Percentiles rank a stretch among this genome's conserved stretches.
phyloP scores from a whole-genome alignment of 345 rosid genomes.

The Sisymbrium irio region DNA sequence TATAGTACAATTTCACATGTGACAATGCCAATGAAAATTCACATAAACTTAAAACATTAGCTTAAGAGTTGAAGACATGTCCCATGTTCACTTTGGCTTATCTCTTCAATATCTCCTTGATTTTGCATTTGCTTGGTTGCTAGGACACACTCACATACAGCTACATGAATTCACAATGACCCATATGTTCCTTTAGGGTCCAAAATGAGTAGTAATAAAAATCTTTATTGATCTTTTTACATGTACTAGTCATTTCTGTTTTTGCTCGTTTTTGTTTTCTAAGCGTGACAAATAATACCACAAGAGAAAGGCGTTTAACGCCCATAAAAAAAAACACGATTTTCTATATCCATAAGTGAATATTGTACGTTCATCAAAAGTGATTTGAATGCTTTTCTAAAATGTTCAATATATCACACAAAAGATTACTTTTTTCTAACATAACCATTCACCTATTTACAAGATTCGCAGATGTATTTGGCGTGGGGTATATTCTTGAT shows the following conservation, averaged over 20 bases:
- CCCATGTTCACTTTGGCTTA: slow-evolving; percentile 41
- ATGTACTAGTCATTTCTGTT: background rate
- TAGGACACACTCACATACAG: slow-evolving; percentile 33
- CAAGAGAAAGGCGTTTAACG: background rate
- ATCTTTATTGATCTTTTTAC: background rate
- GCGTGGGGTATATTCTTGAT: background rate
- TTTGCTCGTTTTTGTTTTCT: background rate
- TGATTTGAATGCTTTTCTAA: background rate
- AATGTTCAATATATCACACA: background rate
- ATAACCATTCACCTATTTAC: background rate
- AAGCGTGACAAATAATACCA: background rate
- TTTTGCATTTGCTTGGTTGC: slow-evolving; percentile 35
- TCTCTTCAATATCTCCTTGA: slow-evolving; percentile 30
- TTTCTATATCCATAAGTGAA: background rate
- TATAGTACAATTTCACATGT: slow-evolving; percentile 37
- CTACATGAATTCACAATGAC: slow-evolving; percentile 35
- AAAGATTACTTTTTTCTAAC: background rate
- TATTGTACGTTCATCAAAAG: background rate
- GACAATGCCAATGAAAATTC: slow-evolving; percentile 18
- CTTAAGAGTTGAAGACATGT: slow-evolving; percentile 28
- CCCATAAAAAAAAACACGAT: background rate
- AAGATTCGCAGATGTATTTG: background rate
- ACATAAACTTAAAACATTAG: slow-evolving; percentile 22
- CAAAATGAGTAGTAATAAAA: background rate
- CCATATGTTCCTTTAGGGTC: slow-evolving; percentile 31